Conservation (phyloP, 225 moss, liverwort and hornwort species). For the Pseudoscleropodium purum region DNA sequence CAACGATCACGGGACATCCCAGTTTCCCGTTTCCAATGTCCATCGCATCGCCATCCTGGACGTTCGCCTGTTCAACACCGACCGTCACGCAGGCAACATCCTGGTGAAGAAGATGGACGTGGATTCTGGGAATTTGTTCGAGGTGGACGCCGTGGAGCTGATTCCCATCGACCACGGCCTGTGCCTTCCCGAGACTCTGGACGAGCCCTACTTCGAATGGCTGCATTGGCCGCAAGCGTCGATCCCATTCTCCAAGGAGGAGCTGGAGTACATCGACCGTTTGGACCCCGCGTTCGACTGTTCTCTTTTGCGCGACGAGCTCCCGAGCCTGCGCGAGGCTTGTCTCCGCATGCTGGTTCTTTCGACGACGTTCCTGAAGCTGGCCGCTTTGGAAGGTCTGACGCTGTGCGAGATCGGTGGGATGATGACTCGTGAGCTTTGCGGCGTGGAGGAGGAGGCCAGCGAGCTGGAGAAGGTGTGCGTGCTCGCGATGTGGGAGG, state of each 20-base stretch:
- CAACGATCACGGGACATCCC: conserved; percentile 67
- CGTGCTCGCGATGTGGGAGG: conserved; percentile 32
- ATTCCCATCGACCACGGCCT: conserved; percentile 92
- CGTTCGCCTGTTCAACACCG: conserved; percentile 76
- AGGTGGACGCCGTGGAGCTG: conserved; percentile 47
- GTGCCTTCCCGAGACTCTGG: conserved; percentile 73
- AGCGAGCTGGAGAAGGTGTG: conserved; percentile 87
- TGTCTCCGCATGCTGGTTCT: conserved; percentile 69
- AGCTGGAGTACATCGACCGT: conserved; percentile 60
- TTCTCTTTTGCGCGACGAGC: conserved; percentile 50
- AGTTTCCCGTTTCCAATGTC: conserved; percentile 72
- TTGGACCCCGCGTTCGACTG: conserved; percentile 46
- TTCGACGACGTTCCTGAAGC: conserved; percentile 72
- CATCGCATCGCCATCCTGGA: conserved; percentile 90
- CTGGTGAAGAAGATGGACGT: conserved; percentile 59
- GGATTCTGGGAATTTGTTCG: conserved; percentile 40
- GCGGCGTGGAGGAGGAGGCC: conserved; percentile 69
- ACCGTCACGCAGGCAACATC: conserved; percentile 91
- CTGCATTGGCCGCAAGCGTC: conserved; percentile 96
- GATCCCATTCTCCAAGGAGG: conserved; percentile 72
- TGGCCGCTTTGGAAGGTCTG: conserved; percentile 63
- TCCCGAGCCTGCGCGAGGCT: conserved; percentile 69
- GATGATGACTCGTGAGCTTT: conserved; percentile 87
- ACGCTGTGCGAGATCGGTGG: conserved; percentile 86
- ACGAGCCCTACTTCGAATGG: conserved; percentile 96